Evolutionary conservation across 345 rosid genomes (phyloP).

Genomic region (Ceriops tagal): DNA sequence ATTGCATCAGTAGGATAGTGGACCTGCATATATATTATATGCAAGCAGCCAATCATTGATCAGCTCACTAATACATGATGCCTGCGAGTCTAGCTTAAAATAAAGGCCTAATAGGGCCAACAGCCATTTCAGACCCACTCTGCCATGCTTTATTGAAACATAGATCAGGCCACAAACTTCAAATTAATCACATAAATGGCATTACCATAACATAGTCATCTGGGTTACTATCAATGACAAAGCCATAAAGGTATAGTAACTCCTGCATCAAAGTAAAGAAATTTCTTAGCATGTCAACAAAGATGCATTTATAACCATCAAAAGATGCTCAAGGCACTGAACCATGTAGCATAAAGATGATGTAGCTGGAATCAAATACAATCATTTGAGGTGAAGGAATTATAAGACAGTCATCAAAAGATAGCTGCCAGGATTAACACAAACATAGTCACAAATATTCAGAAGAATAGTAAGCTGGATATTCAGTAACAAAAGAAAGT

Average conservation of each 20-base stretch:
- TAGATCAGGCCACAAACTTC: background rate
- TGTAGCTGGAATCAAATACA: too few relatives aligned
- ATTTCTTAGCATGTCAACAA: too few relatives aligned
- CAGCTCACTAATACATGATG: background rate
- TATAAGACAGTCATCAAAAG: background rate
- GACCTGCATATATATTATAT: slow-evolving; percentile 40
- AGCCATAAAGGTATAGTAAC: slow-evolving; percentile 86
- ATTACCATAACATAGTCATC: slow-evolving; percentile 92
- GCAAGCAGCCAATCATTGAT: background rate
- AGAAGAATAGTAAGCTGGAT: slow-evolving; percentile 1
- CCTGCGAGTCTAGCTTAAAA: background rate
- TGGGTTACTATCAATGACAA: slow-evolving; percentile 77
- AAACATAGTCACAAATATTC: background rate
- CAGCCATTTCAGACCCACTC: background rate
- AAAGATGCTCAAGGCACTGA: too few relatives aligned
- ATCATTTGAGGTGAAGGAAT: too few relatives aligned
- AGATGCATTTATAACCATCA: too few relatives aligned
- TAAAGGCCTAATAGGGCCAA: background rate
- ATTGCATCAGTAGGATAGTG: slow-evolving; percentile 92
- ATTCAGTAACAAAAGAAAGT: slow-evolving; percentile 18
- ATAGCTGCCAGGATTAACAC: background rate
- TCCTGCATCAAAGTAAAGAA: slow-evolving; percentile 49
- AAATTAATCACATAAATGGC: slow-evolving; percentile 4
- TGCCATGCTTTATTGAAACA: too few relatives aligned
- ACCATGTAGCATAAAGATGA: too few relatives aligned